These are phyloP conservation scores for Globisporangium echinulatum DNA, from an alignment of 352 stramenopile genomes.

Conservation along the genomic window DNA sequence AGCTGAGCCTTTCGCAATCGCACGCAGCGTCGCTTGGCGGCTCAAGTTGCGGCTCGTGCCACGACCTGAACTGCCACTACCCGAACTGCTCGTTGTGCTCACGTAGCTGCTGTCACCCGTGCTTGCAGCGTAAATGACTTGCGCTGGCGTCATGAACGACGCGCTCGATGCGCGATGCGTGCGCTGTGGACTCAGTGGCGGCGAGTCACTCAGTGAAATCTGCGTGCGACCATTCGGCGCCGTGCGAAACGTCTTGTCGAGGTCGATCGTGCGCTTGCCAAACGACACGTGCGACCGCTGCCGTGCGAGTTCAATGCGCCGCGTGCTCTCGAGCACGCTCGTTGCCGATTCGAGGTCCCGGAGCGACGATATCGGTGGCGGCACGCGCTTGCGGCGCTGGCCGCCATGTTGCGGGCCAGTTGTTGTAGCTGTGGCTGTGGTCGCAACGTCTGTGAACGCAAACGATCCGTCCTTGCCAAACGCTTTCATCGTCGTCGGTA, in stretches of 20 bases:
- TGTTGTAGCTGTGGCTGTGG: neutral
- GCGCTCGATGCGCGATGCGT: conserved; percentile 12
- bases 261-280: conserved; percentile 35
- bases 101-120: conserved; percentile 14
- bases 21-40: conserved; percentile 15
- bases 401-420: neutral
- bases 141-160: conserved; percentile 24
- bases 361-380: conserved; percentile 9
- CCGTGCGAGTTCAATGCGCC: conserved; percentile 38
- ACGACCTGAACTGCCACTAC: conserved; percentile 6
- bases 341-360: conserved; percentile 41
- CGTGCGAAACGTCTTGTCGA: conserved; percentile 52
- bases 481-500: conserved; percentile 1
- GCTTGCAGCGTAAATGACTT: conserved; percentile 15
- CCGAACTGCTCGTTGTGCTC: conserved; percentile 10
- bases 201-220: conserved; percentile 27
- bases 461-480: conserved; percentile 14
- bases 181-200: conserved; percentile 6
- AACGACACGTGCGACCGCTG: conserved; percentile 46
- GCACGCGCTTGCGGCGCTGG: conserved; percentile 9
- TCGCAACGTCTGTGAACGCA: conserved; percentile 1
- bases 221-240: conserved; percentile 32
- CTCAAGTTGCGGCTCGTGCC: conserved; percentile 4
- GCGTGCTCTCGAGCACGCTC: conserved; percentile 31
- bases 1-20: conserved; percentile 18